A percentile compares a stretch with the other conserved stretches of the same genome.
Evolutionary conservation across 1,284 basidiomycete genomes (phyloP).

Genomic region (Sporisorium sorghi): DNA sequence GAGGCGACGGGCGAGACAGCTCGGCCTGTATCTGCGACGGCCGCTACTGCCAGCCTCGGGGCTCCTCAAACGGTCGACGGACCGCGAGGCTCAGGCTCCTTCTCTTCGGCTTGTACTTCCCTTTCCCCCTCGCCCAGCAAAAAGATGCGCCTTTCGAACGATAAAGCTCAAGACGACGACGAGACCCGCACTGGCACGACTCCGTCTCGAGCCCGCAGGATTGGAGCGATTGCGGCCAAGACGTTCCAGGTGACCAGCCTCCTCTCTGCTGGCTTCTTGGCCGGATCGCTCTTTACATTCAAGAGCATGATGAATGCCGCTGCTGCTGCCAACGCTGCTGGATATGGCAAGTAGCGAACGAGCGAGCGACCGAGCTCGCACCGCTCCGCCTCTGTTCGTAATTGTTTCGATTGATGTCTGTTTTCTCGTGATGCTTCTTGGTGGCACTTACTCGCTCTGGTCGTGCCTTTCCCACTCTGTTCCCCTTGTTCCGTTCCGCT

Average conservation of each 20-base stretch:
- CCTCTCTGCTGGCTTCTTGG: slow-evolving; percentile 36
- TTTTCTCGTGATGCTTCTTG: not conserved
- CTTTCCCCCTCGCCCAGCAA: slow-evolving; percentile 9
- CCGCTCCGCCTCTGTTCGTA: not conserved
- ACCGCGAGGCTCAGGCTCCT: not conserved
- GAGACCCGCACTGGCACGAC: not conserved
- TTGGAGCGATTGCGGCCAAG: slow-evolving; percentile 13
- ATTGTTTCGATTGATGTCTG: not conserved
- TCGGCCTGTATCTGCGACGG: not conserved
- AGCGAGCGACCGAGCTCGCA: no score
- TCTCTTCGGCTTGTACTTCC: not conserved
- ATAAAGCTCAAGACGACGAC: not conserved
- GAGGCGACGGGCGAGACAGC: not conserved
- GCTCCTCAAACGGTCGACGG: not conserved
- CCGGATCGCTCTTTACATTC: slow-evolving; percentile 42
- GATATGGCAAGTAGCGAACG: slow-evolving; percentile 9
- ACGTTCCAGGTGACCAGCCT: slow-evolving; percentile 22
- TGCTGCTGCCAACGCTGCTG: slow-evolving; percentile 32
- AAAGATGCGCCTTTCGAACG: slow-evolving; percentile 13
- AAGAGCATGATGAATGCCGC: slow-evolving; percentile 46
- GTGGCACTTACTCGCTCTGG: not conserved
- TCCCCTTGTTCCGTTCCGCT: not conserved
- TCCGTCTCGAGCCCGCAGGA: slow-evolving; percentile 5
- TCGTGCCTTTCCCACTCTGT: not conserved
- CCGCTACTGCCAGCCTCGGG: not conserved